Base-by-base conservation (phyloP, 1,139 yeast species). In the Diutina sp. region DNA sequence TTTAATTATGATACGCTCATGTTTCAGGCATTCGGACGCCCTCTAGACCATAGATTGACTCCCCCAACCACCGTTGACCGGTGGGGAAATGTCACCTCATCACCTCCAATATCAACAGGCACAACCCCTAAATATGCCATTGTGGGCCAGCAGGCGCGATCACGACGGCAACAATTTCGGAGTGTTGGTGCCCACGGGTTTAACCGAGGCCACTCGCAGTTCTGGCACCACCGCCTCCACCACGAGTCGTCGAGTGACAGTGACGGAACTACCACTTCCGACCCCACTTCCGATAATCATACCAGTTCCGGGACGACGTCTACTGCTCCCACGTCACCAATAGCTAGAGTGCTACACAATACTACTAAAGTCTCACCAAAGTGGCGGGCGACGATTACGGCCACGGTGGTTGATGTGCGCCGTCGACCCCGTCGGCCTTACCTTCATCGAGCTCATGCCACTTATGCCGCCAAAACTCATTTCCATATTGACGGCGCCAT, bases 1-100 rank as follows among this genome's bases (percentile, higher is more conserved):
- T 2, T 76, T 71, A 56, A 29, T 5, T 77, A 69, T 60, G 83
- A 78, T 57, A 46, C 59, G 1, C 61, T 61, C 57, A 69, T 64
- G 63, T 55, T 61, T 3, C 56, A 55, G 6, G 38, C 55, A 1
- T 66, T 61, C 57, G 76, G 77, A 0, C 55, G 55, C 0, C 69
- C 72, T 0, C 30, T 58, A 1, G 12, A n/a, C 32, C 6, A 38
- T 3, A 16, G 29, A 12, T 6, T 9, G 16, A 6, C 21, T 5
- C 29, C 16, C 4, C 30, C 30, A 4, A 6, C 9, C 7, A 46
- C 50, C 21, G n/a, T 46, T 5, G 51, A 47, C 32, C 35, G 14
- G 21, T n/a, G 16, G 6, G 46, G 12, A n/a, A 45, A 12, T n/a
- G 47, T 44, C 46, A n/a, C 46, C n/a, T 41, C 46, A 41, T 6